Conservation (phyloP, 1,139 yeast species). For the Eremothecium coryli region DNA sequence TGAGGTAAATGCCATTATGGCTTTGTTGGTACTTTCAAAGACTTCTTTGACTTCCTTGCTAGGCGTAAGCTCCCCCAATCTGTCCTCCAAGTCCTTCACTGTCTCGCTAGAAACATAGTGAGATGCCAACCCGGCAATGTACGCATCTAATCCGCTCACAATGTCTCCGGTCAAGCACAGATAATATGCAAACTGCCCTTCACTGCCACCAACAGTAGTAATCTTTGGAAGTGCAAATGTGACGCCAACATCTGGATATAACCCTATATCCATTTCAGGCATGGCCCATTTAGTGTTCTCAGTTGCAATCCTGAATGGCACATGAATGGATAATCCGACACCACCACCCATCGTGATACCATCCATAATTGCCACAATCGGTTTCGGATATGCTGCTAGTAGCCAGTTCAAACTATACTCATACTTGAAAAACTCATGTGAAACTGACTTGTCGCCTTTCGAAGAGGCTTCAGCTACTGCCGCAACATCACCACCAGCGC, state of each 20-base stretch:
- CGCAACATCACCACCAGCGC: slow-evolving; percentile 95
- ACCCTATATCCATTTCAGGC: slow-evolving; percentile 98
- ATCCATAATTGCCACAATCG: slow-evolving; percentile 74
- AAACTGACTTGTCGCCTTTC: slow-evolving; percentile 37
- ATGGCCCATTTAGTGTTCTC: slow-evolving; percentile 86
- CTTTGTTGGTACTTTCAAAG: slow-evolving; percentile 47
- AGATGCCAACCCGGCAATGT: slow-evolving; percentile 79
- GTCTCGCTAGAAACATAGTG: slow-evolving; percentile 71
- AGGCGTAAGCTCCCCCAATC: slow-evolving; percentile 45
- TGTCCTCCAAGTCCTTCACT: slow-evolving; percentile 49
- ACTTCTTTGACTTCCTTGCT: slow-evolving; percentile 15
- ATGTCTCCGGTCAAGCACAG: slow-evolving; percentile 80
- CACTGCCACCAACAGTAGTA: slow-evolving; percentile 34
- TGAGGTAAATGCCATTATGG: slow-evolving; percentile 69
- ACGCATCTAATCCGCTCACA: slow-evolving; percentile 67
- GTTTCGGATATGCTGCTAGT: slow-evolving; percentile 74
- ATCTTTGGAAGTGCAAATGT: slow-evolving; percentile 79
- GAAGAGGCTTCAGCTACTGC: slow-evolving; percentile 51
- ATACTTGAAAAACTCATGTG: slow-evolving; percentile 59
- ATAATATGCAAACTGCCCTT: slow-evolving; percentile 76
- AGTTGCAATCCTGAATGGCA: slow-evolving; percentile 89
- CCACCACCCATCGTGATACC: slow-evolving; percentile 99
- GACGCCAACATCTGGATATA: slow-evolving; percentile 94
- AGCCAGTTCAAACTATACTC: slow-evolving; percentile 80
- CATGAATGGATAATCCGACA: slow-evolving; percentile 83